Conservation (phyloP, 192 early-diverging fungal species). For the Rhizophagus clarus region DNA sequence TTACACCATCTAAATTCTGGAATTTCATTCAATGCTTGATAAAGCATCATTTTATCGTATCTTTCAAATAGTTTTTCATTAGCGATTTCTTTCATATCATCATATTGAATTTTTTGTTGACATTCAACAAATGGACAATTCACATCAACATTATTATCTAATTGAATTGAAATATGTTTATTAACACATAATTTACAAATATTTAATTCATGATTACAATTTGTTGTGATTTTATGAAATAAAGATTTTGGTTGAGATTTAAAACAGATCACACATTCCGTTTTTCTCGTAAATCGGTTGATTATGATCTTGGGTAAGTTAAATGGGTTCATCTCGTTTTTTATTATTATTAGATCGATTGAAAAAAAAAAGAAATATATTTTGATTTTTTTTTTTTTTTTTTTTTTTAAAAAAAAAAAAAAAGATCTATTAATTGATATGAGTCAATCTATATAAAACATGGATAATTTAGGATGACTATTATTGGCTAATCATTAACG, state of each 20-base stretch:
- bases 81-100: constrained; percentile 9
- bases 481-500: no score
- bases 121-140: constrained; percentile 15
- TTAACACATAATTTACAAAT: constrained; percentile 12
- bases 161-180: background rate
- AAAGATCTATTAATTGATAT: no score
- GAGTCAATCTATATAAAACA: no score
- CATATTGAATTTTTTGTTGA: background rate
- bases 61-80: constrained; percentile 10
- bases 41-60: constrained; percentile 1
- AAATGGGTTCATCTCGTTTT: no score
- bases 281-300: no score
- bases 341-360: no score
- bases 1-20: constrained; percentile 29
- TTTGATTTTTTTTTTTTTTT: no score
- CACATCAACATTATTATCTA: background rate
- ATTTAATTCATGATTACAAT: constrained; percentile 10
- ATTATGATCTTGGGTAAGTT: no score
- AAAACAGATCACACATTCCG: background rate
- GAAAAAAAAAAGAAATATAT: no score
- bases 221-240: constrained; percentile 5
- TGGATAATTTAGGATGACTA: no score
- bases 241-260: background rate
- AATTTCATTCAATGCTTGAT: background rate
- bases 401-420: no score